These are phyloP conservation scores for Komagataella mondaviorum DNA, from an alignment of 805 yeast species.

Conservation along the genomic window DNA sequence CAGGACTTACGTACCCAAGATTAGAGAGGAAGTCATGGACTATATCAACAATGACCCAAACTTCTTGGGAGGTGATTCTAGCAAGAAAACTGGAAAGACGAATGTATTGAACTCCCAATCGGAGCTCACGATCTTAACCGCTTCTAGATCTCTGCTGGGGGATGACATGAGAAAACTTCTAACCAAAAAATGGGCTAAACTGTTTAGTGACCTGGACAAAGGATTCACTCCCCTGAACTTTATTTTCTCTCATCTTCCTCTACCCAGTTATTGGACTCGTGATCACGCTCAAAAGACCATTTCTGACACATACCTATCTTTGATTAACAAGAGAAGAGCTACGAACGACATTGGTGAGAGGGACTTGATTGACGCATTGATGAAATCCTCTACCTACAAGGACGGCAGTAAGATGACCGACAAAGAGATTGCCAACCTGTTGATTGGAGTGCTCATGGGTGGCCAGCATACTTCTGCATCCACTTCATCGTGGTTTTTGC, in stretches of 20 bases:
- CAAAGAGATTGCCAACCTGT: conserved; percentile 82
- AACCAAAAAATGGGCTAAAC: conserved; percentile 69
- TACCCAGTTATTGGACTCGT: conserved; percentile 62
- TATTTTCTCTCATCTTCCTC: conserved; percentile 88
- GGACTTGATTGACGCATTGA: conserved; percentile 80
- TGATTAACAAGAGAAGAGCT: conserved; percentile 62
- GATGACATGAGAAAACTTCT: conserved; percentile 80
- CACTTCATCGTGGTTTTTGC: conserved; percentile 87
- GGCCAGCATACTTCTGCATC: conserved; percentile 98
- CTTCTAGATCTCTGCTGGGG: conserved; percentile 84
- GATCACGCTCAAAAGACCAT: conserved; percentile 81
- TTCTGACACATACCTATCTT: conserved; percentile 65
- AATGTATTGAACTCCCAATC: conserved; percentile 80
- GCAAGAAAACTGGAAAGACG: conserved; percentile 28
- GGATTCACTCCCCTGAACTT: conserved; percentile 95
- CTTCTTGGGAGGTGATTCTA: conserved; percentile 23
- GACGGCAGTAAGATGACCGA: conserved; percentile 94
- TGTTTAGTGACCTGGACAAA: conserved; percentile 86
- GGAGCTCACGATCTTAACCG: conserved; percentile 92
- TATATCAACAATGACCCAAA: conserved; percentile 44
- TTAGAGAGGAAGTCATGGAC: conserved; percentile 59
- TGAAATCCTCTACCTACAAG: conserved; percentile 74
- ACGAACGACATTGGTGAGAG: conserved; percentile 70
- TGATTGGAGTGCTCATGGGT: conserved; percentile 96
- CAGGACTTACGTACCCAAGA: conserved; percentile 75